These are phyloP conservation scores for Amniculicola lignicola DNA, from an alignment of 495 filamentous ascomycete genomes.

Conservation along the genomic window DNA sequence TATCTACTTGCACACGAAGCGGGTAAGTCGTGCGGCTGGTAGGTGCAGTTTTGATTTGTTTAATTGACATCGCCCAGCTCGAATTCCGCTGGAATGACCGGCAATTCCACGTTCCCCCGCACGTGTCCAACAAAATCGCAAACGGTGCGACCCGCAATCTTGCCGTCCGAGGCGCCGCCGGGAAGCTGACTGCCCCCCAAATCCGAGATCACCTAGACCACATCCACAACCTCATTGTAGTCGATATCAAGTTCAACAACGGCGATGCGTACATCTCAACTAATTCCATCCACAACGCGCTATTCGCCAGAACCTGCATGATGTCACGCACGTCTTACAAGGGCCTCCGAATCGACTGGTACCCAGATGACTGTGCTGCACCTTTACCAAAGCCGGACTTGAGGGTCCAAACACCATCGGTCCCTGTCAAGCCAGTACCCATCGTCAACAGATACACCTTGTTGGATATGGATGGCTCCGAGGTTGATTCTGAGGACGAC, in stretches of 20 bases:
- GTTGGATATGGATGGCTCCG: conserved; percentile 16
- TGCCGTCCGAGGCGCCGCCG: conserved; percentile 56
- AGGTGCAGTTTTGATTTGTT: background rate
- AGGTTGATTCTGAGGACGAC: conserved; percentile 10
- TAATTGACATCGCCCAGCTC: conserved; percentile 49
- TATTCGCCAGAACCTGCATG: conserved; percentile 75
- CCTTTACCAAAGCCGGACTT: conserved; percentile 47
- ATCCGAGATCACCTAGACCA: conserved; percentile 77
- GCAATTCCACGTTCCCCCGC: conserved; percentile 65
- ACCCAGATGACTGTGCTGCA: conserved; percentile 69
- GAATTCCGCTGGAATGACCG: conserved; percentile 69
- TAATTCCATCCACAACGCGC: conserved; percentile 74
- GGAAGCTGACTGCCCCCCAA: conserved; percentile 57
- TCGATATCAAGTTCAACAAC: conserved; percentile 58
- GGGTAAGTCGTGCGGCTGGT: conserved; percentile 50
- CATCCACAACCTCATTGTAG: conserved; percentile 72
- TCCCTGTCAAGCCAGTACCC: conserved; percentile 8
- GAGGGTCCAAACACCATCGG: conserved; percentile 23
- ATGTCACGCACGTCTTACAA: conserved; percentile 74
- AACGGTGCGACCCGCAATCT: conserved; percentile 77
- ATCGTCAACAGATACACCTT: conserved; percentile 18
- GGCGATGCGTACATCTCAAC: conserved; percentile 64
- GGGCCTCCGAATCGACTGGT: conserved; percentile 67
- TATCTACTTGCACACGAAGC: conserved; percentile 65
- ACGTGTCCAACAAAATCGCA: conserved; percentile 64